Evolutionary conservation across 768 basidiomycete species (phyloP).

Genomic region (Panus rudis): DNA sequence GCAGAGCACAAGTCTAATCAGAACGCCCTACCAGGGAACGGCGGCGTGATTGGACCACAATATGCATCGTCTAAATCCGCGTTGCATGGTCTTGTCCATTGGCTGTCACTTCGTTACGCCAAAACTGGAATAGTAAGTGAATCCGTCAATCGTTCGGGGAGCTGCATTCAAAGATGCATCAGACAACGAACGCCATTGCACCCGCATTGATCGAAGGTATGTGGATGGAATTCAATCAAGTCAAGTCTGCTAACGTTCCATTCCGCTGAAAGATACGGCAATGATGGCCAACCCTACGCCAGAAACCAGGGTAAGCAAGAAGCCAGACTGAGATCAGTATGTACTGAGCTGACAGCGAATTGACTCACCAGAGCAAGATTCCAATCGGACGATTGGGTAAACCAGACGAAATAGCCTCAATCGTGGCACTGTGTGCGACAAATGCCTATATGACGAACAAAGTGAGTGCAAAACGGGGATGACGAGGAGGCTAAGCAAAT

Average conservation of each 20-base stretch:
- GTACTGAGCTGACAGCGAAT: not conserved
- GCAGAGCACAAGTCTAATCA: not conserved
- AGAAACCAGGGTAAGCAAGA: conserved; percentile 28
- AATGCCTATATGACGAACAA: conserved; percentile 56
- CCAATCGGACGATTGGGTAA: conserved; percentile 45
- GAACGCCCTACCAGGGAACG: conserved; percentile 27
- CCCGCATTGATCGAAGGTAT: conserved; percentile 43
- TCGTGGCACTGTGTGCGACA: conserved; percentile 42
- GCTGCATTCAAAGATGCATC: not conserved
- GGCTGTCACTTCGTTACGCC: conserved; percentile 44
- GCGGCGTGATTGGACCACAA: conserved; percentile 50
- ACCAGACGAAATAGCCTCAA: conserved; percentile 43
- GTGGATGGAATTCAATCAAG: not conserved
- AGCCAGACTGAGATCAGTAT: not conserved
- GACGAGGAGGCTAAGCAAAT: not conserved
- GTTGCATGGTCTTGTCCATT: conserved; percentile 46
- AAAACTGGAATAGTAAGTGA: conserved; percentile 41
- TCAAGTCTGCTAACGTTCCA: not conserved
- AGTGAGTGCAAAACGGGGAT: conserved; percentile 21
- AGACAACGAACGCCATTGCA: conserved; percentile 49
- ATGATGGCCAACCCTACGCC: conserved; percentile 40
- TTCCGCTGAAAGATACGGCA: conserved; percentile 29
- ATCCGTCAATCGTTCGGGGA: not conserved
- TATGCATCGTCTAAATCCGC: conserved; percentile 53
- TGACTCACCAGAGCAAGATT: conserved; percentile 31